Evolutionary conservation across 1,284 basidiomycete species (phyloP).

Genomic region (Xerocomus tenax): DNA sequence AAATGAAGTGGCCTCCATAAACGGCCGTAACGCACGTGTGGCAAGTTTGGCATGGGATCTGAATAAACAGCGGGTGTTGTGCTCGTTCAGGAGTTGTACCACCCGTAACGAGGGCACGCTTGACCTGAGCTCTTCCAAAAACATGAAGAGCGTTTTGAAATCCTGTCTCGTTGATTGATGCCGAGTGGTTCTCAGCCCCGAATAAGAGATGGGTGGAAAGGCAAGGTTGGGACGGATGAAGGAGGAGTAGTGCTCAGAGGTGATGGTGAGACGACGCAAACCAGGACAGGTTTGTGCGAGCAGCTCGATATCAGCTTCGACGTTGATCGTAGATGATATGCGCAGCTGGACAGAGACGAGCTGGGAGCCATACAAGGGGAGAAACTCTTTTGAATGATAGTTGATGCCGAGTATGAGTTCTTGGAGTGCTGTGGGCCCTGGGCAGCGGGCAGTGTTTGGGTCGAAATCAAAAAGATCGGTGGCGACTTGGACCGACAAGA

Average conservation of each 20-base stretch:
- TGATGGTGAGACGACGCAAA: conserved; percentile 21
- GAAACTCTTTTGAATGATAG: conserved; percentile 10
- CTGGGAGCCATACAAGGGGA: conserved; percentile 11
- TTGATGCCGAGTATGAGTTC: conserved; percentile 16
- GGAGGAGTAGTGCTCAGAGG: conserved; percentile 1
- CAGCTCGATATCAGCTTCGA: conserved; percentile 4
- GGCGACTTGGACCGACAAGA: neutral
- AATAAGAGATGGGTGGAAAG: conserved; percentile 17
- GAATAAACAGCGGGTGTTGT: conserved; percentile 19
- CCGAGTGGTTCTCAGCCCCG: conserved; percentile 12
- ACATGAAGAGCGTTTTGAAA: conserved; percentile 10
- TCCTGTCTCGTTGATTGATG: conserved; percentile 9
- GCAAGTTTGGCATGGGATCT: conserved; percentile 14
- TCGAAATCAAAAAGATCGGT: too few relatives aligned
- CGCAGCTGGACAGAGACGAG: conserved; percentile 17
- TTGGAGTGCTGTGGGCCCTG: conserved; percentile 12
- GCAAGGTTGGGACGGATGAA: neutral
- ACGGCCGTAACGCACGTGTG: conserved; percentile 6
- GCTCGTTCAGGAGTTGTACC: conserved; percentile 18
- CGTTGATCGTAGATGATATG: neutral
- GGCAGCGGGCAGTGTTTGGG: neutral
- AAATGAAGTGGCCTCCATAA: conserved; percentile 5
- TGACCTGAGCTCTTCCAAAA: conserved; percentile 12
- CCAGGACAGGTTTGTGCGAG: conserved; percentile 15
- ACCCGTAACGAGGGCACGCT: conserved; percentile 19